Conservation (phyloP, 140 eudicot species). For the Stevia rebaudiana region DNA sequence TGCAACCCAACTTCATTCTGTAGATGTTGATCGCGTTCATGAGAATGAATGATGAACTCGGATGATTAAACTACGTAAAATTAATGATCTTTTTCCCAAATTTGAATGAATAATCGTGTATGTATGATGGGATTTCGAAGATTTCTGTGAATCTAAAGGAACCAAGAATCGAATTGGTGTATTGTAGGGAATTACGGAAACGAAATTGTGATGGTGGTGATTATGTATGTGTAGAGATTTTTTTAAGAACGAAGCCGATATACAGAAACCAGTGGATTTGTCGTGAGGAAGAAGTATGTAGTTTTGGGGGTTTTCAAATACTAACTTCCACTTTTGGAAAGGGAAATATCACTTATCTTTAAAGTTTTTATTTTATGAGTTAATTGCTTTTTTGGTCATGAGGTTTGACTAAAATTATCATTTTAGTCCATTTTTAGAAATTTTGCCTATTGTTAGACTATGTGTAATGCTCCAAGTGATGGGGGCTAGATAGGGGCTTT, state of each 20-base stretch:
- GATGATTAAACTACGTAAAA: not conserved
- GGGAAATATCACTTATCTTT: not conserved
- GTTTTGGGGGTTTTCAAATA: not conserved
- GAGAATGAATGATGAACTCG: not conserved
- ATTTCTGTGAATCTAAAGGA: constrained; percentile 16
- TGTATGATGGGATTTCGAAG: not conserved
- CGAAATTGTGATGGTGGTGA: constrained; percentile 24
- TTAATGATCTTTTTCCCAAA: constrained; percentile 2
- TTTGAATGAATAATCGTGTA: constrained; percentile 3
- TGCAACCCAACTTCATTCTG: constrained; percentile 23
- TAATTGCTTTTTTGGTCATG: too few relatives aligned
- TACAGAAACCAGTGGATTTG: not conserved
- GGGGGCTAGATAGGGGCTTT: too few relatives aligned
- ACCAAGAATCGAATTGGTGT: constrained; percentile 31
- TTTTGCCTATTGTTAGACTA: too few relatives aligned
- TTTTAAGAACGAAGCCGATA: not conserved
- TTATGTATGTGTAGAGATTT: not conserved
- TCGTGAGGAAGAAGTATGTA: not conserved
- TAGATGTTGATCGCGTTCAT: constrained; percentile 22
- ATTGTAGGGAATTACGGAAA: constrained; percentile 23
- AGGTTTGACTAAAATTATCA: too few relatives aligned
- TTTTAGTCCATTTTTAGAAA: too few relatives aligned
- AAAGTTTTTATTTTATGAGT: not conserved
- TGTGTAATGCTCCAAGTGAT: too few relatives aligned
- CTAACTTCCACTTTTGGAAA: not conserved